phyloP scores from a whole-genome alignment of 768 basidiomycete species.

The Stropharia rugosoannulata region DNA sequence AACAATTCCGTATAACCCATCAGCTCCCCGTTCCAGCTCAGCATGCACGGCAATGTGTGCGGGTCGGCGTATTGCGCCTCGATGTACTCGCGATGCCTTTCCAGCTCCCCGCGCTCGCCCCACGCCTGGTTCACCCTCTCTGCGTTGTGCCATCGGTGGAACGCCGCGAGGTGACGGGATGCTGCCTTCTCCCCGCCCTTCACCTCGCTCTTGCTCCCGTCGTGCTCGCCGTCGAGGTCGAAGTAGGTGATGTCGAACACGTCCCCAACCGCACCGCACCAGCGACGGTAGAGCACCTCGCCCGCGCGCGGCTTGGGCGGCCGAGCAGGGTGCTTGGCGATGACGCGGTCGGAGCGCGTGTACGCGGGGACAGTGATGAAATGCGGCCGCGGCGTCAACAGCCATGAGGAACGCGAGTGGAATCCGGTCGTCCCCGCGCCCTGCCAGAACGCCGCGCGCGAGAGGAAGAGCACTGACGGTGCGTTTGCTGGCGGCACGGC shows the following conservation, averaged over 20 bases:
- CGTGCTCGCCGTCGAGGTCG: constrained; percentile 27
- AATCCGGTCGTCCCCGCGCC: constrained; percentile 41
- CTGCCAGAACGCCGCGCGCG: constrained; percentile 47
- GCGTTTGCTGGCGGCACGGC: constrained; percentile 6
- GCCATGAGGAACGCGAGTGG: constrained; percentile 28
- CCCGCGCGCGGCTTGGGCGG: constrained; percentile 43
- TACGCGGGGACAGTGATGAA: constrained; percentile 40
- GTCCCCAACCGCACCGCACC: constrained; percentile 29
- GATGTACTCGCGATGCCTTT: constrained; percentile 42
- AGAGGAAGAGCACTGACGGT: constrained; percentile 33
- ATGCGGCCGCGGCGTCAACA: constrained; percentile 19
- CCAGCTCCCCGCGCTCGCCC: constrained; percentile 43
- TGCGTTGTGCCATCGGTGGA: constrained; percentile 49
- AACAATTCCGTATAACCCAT: constrained; percentile 47
- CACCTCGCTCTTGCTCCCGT: constrained; percentile 6
- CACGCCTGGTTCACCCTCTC: constrained; percentile 45
- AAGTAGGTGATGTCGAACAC: constrained; percentile 31
- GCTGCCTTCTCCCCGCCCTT: not conserved
- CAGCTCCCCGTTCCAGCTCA: constrained; percentile 46
- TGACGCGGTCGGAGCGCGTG: constrained; percentile 45
- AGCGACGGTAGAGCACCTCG: constrained; percentile 41
- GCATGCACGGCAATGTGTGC: constrained; percentile 37
- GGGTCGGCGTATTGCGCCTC: constrained; percentile 33
- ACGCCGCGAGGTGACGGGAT: constrained; percentile 39
- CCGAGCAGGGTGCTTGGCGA: constrained; percentile 50